A percentile compares a stretch with the other conserved stretches of the same genome.
Conservation (phyloP, 148 eudicot genomes). For the Fagopyrum homotropicum region DNA sequence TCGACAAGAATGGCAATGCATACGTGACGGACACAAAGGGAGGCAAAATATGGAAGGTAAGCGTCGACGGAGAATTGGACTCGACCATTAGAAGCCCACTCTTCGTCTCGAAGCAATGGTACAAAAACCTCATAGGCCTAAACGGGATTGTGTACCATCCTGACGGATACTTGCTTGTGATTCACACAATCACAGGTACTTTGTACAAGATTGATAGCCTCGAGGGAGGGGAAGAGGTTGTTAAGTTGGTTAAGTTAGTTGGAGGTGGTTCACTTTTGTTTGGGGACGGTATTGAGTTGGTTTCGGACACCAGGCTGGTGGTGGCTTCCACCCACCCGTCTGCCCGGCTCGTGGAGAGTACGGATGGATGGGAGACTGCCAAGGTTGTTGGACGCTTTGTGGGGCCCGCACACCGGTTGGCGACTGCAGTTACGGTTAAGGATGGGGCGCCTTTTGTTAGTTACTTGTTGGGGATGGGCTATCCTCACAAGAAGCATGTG, state of each 20-base stretch:
- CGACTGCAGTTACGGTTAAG: conserved; percentile 64
- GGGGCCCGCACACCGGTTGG: conserved; percentile 48
- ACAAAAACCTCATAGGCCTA: conserved; percentile 52
- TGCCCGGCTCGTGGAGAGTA: conserved; percentile 53
- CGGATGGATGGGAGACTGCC: conserved; percentile 69
- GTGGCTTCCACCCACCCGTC: conserved; percentile 60
- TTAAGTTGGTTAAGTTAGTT: conserved; percentile 32
- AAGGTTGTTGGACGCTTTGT: conserved; percentile 33
- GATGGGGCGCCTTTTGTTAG: conserved; percentile 68
- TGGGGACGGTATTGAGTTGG: conserved; percentile 70
- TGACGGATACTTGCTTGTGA: conserved; percentile 61
- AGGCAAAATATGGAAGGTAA: conserved; percentile 71
- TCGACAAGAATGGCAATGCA: conserved; percentile 69
- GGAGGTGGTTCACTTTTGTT: conserved; percentile 31
- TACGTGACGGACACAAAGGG: conserved; percentile 65
- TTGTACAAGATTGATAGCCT: conserved; percentile 47
- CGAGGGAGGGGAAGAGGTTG: conserved; percentile 15
- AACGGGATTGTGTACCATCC: conserved; percentile 87
- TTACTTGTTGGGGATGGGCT: conserved; percentile 70
- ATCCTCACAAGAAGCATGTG: conserved; percentile 72
- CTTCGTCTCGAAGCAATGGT: conserved; percentile 69
- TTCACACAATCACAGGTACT: conserved; percentile 65
- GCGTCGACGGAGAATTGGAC: conserved; percentile 37
- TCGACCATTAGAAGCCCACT: conserved; percentile 56
- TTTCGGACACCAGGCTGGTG: conserved; percentile 60